These are phyloP conservation scores for Aspergillus costaricaensis DNA, from an alignment of 2,329 filamentous ascomycete species.

Conservation along the genomic window DNA sequence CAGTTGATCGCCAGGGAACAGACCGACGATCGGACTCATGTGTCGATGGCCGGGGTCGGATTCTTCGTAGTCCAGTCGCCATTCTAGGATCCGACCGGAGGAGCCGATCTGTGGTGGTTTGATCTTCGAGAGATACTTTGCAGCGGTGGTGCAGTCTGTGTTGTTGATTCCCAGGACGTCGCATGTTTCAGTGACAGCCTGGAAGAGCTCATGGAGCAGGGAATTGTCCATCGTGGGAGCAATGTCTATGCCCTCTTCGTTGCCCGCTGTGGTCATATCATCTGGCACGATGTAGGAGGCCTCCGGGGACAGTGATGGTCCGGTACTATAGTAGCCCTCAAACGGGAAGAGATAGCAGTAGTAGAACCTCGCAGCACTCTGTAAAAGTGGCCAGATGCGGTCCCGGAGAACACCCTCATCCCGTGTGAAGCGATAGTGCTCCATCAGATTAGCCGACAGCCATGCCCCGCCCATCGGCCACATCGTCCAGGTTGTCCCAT, in stretches of 20 bases:
- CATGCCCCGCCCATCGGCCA: constrained; percentile 53
- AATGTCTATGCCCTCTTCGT: constrained; percentile 12
- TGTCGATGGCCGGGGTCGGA: constrained; percentile 54
- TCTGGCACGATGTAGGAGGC: constrained; percentile 17
- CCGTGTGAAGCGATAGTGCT: constrained; percentile 57
- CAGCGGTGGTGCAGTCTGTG: constrained; percentile 10
- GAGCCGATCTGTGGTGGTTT: constrained; percentile 22
- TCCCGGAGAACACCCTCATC: constrained; percentile 17
- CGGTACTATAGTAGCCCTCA: constrained; percentile 14
- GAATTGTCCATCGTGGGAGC: constrained; percentile 49
- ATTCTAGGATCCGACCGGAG: constrained; percentile 34
- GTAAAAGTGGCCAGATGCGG: constrained; percentile 18
- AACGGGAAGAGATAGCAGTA: constrained; percentile 13
- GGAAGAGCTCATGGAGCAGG: constrained; percentile 42
- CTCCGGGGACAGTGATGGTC: constrained; percentile 24
- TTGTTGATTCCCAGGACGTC: background rate
- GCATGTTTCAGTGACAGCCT: constrained; percentile 8
- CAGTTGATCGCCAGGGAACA: constrained; percentile 48
- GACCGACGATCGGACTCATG: constrained; percentile 52
- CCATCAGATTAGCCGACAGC: constrained; percentile 61
- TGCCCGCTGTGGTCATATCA: constrained; percentile 4
- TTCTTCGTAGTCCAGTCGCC: constrained; percentile 39
- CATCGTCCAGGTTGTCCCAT: constrained; percentile 39
- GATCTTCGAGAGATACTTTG: constrained; percentile 9
- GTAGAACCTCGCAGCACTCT: constrained; percentile 15